Evolutionary conservation across 2,329 filamentous ascomycete genomes (phyloP), one percentile per base, ranked within the genome.

Genomic region (Aspergillus sp.): DNA sequence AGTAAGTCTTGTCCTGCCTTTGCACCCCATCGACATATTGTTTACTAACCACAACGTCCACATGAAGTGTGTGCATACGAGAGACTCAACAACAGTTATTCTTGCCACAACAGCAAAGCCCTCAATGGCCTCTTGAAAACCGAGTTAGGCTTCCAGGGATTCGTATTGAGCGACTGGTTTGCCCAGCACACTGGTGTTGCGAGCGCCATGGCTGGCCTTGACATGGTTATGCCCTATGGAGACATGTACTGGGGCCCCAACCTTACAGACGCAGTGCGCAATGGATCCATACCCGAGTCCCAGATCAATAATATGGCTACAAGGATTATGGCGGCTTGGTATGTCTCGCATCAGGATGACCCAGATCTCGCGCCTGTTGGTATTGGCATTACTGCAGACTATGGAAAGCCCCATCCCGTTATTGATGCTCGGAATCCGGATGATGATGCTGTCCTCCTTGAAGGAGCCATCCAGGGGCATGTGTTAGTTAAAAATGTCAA

Each of bases 111-210:
- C 78, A 89, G 86, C 49, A 87, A 90, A 70, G 76, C 88, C 5
- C 77, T 91, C 60, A 95, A 95, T 70, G 86, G 87, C 46, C 74
- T 93, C 9, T 79, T 95, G 64, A 95, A 93, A 77, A 83, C 84
- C 33, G 90, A 95, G 72, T 80, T 93, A 0, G 89, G 89, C 44
- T 93, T 93, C 76, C 89, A 68, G 24, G 66, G 90, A 0, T 91
- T 91, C 66, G 83, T 93, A 52, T 86, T 91, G 81, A 86, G 84
- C n/a, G 91, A 96, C 70, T 95, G 90, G 89, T 78, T 82, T 63
- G 90, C 89, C 5, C 88, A 91, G 66, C 89, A 93, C 68, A 79
- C 84, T 4, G 68, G 67, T 1, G 64, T 66, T 12, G 64, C 61
- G 1, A 45, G 47, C 8, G 64, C 65, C 1, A 65, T 64, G 49